Base-by-base conservation (phyloP, 2,329 filamentous ascomycete genomes). In the Domatiomyces globalis region DNA sequence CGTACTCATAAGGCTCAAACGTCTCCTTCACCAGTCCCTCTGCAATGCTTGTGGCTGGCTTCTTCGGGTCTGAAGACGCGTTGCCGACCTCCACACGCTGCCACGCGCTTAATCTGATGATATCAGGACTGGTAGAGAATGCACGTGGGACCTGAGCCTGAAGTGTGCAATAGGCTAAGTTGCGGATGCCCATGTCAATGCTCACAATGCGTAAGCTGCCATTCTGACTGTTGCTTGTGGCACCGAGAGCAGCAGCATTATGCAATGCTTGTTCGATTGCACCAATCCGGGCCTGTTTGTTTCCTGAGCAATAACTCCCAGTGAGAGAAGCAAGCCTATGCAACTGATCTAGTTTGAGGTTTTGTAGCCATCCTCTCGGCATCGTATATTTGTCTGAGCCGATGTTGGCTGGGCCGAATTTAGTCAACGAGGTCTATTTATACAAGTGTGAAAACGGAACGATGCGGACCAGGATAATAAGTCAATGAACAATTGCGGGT, bases 181-280 rank as follows among this genome's bases (percentile, higher is more conserved):
- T 94, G 44, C 79, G 80, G 58, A 94, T 84, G 3, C 87, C 87
- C 79, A 92, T 84, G 65, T 94, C 87, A 55, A 94, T 83, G 63
- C 85, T 89, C 33, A 92, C 66, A 20, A 92, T 73, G 44, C 81
- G 73, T 58, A 71, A 20, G 43, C 39, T 42, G 2, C 29, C 33
- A 29, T 45, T n/a, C 17, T 50, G 33, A 8, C 45, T 43, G 17
- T 39, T 48, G 6, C 33, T 10, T 39, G 9, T 39, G 9, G 54
- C 48, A 33, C 55, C 18, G 39, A 56, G 27, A 39, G 52, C 47
- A 22, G 52, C 52, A 61, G 55, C 36, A 51, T n/a, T 60, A 49
- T 18, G 57, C 17, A 71, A 60, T 48, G 70, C 68, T 49, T 67
- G 61, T 27, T 68, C 60, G 17, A 86, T 68, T 0, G 77, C 73